These are phyloP conservation scores for Aspergillus arachidicola DNA, from an alignment of 2,329 filamentous ascomycete species.

Conservation along the genomic window DNA sequence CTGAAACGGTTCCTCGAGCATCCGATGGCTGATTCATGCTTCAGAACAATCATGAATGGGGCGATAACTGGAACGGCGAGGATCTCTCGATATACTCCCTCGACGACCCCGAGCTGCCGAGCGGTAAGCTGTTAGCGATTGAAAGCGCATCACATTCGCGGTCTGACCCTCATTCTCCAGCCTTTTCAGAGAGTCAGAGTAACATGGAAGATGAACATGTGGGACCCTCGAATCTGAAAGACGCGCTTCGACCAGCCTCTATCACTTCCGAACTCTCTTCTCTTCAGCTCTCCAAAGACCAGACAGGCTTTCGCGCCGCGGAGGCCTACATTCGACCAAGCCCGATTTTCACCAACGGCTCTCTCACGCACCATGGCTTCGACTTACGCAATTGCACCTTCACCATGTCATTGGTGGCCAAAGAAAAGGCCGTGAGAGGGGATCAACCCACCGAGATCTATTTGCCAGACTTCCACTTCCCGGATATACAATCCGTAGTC, in stretches of 20 bases:
- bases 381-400: constrained; percentile 80
- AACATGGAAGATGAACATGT: constrained; percentile 54
- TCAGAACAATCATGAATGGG: constrained; percentile 82
- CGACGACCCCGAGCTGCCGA: constrained; percentile 70
- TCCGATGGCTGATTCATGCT: constrained; percentile 2
- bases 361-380: constrained; percentile 73
- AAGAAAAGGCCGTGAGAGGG: constrained; percentile 58
- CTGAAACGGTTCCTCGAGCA: neutral
- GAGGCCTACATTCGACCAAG: constrained; percentile 91
- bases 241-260: constrained; percentile 60
- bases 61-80: constrained; percentile 97
- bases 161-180: constrained; percentile 49
- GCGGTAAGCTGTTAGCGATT: constrained; percentile 30
- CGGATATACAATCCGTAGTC: constrained; percentile 70
- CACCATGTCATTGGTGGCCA: constrained; percentile 67
- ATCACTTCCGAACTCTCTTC: constrained; percentile 59
- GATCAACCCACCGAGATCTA: constrained; percentile 78
- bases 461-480: constrained; percentile 91
- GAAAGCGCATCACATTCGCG: constrained; percentile 42
- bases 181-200: constrained; percentile 56
- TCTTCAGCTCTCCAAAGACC: constrained; percentile 58
- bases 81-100: constrained; percentile 87
- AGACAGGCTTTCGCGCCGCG: constrained; percentile 78
- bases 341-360: constrained; percentile 74
- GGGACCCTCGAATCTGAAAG: constrained; percentile 74